A percentile compares a stretch with the other conserved stretches of the same genome.
Evolutionary conservation across 192 early-diverging fungal genomes (phyloP).

Genomic region (Backusella tuberculispora): DNA sequence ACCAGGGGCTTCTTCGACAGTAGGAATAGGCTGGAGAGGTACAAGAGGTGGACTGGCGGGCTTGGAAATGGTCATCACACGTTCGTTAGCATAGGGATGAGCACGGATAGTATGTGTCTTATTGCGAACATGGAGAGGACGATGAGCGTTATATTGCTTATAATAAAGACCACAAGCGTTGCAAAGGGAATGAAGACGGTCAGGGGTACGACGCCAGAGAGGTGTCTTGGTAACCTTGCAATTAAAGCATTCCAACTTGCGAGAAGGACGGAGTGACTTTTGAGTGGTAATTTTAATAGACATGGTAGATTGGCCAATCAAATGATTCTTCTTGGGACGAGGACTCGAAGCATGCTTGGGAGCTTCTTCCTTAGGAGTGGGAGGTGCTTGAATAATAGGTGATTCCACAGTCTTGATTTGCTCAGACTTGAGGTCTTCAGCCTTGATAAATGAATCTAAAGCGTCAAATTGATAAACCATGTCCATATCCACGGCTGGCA

Average conservation of each 20-base stretch:
- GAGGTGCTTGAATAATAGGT: slow-evolving; percentile 1
- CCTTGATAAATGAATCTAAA: slow-evolving; percentile 23
- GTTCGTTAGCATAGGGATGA: slow-evolving; percentile 30
- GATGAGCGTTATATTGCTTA: slow-evolving; percentile 64
- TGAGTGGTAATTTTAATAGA: slow-evolving; percentile 40
- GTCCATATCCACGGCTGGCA: slow-evolving; percentile 20
- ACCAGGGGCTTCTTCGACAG: not conserved
- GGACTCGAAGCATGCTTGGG: slow-evolving; percentile 2
- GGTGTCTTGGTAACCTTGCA: slow-evolving; percentile 79
- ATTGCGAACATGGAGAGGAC: slow-evolving; percentile 61
- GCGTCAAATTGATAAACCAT: slow-evolving; percentile 21
- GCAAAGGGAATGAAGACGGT: slow-evolving; percentile 78
- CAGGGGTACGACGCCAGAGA: slow-evolving; percentile 79
- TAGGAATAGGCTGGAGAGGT: slow-evolving; percentile 24
- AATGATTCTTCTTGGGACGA: slow-evolving; percentile 33
- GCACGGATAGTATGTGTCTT: slow-evolving; percentile 43
- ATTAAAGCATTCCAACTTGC: slow-evolving; percentile 69
- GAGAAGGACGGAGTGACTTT: slow-evolving; percentile 50
- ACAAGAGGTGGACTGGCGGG: slow-evolving; percentile 17
- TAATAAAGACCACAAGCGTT: slow-evolving; percentile 81
- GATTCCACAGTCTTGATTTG: not conserved
- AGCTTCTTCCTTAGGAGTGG: not conserved
- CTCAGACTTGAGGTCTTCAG: slow-evolving; percentile 18
- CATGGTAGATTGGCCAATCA: slow-evolving; percentile 38
- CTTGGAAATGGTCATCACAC: slow-evolving; percentile 2